phyloP scores from a whole-genome alignment of 179 eudicot genomes.

The Dionaea muscipula region DNA sequence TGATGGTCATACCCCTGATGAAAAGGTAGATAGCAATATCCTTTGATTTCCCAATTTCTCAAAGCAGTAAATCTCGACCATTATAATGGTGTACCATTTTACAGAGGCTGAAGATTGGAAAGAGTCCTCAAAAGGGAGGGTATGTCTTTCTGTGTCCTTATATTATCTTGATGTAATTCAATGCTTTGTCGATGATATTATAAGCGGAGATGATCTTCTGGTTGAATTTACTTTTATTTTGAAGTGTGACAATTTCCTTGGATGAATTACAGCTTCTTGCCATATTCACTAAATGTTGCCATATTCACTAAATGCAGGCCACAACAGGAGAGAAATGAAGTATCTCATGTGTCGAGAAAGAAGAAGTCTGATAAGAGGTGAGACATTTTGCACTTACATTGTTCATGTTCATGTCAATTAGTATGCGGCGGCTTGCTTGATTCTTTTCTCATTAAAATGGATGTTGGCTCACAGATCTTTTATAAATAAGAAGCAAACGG shows the following conservation, averaged over 20 bases:
- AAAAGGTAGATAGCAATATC: slow-evolving; percentile 31
- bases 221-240: no score
- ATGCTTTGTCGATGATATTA: neutral
- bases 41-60: slow-evolving; percentile 11
- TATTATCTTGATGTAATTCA: neutral
- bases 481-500: slow-evolving; percentile 44
- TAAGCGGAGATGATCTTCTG: no score
- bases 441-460: slow-evolving; percentile 2
- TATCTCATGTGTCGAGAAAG: slow-evolving; percentile 21
- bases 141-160: slow-evolving; percentile 27
- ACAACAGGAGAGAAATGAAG: slow-evolving; percentile 29
- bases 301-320: slow-evolving; percentile 19
- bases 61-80: neutral
- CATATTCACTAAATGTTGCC: neutral
- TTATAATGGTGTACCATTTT: slow-evolving; percentile 11
- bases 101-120: slow-evolving; percentile 37
- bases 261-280: no score
- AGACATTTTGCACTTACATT: slow-evolving; percentile 8
- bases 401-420: no score
- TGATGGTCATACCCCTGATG: slow-evolving; percentile 24
- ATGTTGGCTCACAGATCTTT: slow-evolving; percentile 35
- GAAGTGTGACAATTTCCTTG: no score
- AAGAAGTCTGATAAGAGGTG: slow-evolving; percentile 38
- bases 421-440: no score
- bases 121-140: slow-evolving; percentile 40